Evolutionary conservation across 108 stramenopile species (phyloP).

Genomic region (Asterionellopsis glacialis): DNA sequence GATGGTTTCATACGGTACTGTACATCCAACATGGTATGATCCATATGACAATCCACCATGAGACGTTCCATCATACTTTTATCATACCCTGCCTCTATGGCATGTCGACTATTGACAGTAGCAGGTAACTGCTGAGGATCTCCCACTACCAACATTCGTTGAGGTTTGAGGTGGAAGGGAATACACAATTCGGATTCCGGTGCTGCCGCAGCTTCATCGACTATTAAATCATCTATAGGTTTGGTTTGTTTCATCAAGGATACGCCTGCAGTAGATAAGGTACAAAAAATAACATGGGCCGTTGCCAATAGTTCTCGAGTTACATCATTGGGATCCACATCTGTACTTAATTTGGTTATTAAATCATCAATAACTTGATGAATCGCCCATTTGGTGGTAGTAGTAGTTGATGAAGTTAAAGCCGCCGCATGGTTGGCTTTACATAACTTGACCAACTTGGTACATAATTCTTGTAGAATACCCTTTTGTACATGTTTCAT

Average conservation of each 20-base stretch:
- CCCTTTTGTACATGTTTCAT: too few species aligned
- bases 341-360: too few species aligned
- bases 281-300: conserved; percentile 83
- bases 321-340: background rate
- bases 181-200: conserved; percentile 67
- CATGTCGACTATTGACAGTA: conserved; percentile 57
- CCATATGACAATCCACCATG: conserved; percentile 63
- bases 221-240: conserved; percentile 64
- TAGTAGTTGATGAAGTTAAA: too few species aligned
- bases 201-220: conserved; percentile 87
- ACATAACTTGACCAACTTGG: too few species aligned
- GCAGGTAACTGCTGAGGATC: conserved; percentile 81
- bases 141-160: conserved; percentile 62
- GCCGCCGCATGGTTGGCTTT: too few species aligned
- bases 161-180: conserved; percentile 44
- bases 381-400: too few species aligned
- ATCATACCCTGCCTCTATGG: conserved; percentile 45
- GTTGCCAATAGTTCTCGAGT: conserved; percentile 38
- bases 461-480: too few species aligned
- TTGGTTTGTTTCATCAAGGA: conserved; percentile 48
- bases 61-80: conserved; percentile 73
- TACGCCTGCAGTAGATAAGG: conserved; percentile 69
- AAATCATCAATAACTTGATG: too few species aligned
- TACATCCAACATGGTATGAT: conserved; percentile 74
- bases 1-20: conserved; percentile 84